Evolutionary conservation across 352 stramenopile species (phyloP).

Genomic region (Phytophthora nicotianae): DNA sequence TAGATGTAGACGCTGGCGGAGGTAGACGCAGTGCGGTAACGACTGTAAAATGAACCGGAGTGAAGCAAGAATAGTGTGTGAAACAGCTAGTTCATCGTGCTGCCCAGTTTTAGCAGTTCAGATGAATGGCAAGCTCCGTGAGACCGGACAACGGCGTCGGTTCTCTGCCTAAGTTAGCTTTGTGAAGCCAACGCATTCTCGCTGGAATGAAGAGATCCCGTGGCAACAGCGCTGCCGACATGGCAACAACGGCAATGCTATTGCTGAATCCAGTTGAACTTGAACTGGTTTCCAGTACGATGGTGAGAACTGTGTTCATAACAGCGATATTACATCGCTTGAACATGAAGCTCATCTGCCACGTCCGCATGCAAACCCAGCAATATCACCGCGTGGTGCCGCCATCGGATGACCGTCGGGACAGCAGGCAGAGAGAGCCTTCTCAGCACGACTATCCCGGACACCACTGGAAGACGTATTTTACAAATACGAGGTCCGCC

Average conservation of each 20-base stretch:
- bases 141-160: neutral
- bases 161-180: conserved; percentile 1
- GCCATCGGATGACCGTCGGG: conserved; percentile 10
- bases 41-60: neutral
- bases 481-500: conserved; percentile 2
- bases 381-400: conserved; percentile 2
- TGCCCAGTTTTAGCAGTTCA: conserved; percentile 7
- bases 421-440: neutral
- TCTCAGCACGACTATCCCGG: conserved; percentile 12
- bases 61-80: neutral
- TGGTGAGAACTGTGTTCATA: conserved; percentile 7
- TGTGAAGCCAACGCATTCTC: neutral
- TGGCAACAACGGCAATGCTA: conserved; percentile 3
- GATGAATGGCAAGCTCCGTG: neutral
- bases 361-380: conserved; percentile 19
- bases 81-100: conserved; percentile 8
- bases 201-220: neutral
- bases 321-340: conserved; percentile 9
- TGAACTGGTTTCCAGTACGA: conserved; percentile 20
- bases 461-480: neutral
- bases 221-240: neutral
- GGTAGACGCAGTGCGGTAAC: too few species aligned
- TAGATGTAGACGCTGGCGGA: too few species aligned
- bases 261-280: conserved; percentile 21
- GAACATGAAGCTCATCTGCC: conserved; percentile 22